Conservation (phyloP, 2,329 filamentous ascomycete species). For the Xylariomycetidae sp. region DNA sequence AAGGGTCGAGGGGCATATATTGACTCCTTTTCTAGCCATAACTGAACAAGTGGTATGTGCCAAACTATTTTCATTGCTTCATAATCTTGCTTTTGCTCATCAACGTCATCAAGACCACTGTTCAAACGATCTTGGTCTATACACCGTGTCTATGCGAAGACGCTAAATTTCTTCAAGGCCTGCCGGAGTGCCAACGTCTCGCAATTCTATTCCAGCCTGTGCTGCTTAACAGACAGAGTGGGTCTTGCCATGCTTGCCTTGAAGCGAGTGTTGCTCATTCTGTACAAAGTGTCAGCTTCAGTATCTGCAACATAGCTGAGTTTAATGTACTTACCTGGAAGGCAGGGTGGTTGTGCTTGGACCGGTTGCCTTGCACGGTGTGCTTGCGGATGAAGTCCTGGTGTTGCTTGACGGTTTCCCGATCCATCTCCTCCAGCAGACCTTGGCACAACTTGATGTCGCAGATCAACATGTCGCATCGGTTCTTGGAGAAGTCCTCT, state of each 20-base stretch:
- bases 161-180: too few relatives aligned
- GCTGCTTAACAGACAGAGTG: conserved; percentile 66
- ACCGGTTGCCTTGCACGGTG: conserved; percentile 44
- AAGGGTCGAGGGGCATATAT: too few relatives aligned
- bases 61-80: too few relatives aligned
- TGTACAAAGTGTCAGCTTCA: conserved; percentile 24
- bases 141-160: too few relatives aligned
- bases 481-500: conserved; percentile 79
- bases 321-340: conserved; percentile 37
- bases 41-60: too few relatives aligned
- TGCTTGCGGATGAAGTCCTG: conserved; percentile 59
- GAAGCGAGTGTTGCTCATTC: conserved; percentile 78
- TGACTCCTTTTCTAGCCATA: too few relatives aligned
- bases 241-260: conserved; percentile 87
- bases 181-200: too few relatives aligned
- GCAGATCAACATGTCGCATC: conserved; percentile 70
- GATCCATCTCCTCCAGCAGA: conserved; percentile 68
- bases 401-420: conserved; percentile 62
- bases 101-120: too few relatives aligned
- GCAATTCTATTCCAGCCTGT: conserved; percentile 1
- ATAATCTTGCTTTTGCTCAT: too few relatives aligned
- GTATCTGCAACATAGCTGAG: neutral
- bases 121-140: too few relatives aligned
- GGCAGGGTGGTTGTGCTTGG: conserved; percentile 44
- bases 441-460: conserved; percentile 75